Evolutionary conservation across 2,329 filamentous ascomycete species (phyloP), one percentile per base, ranked within the genome.

Genomic region (Pestalotiopsis sp.): DNA sequence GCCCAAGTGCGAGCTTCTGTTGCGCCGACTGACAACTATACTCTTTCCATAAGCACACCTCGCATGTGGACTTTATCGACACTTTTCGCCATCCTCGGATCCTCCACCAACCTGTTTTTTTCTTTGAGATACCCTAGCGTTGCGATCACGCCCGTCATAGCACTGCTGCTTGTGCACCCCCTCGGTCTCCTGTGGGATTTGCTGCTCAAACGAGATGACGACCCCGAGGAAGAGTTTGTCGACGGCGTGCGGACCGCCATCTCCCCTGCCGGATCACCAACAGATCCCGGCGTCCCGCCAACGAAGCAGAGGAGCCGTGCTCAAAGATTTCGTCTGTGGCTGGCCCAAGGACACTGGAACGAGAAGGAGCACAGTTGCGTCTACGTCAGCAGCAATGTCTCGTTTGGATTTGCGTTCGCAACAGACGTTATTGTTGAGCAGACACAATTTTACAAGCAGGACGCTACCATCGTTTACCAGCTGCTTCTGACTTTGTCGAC

Each of bases 391-490:
- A 95, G 93, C 81, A 96, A 96, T 77, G 93, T 96, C 57, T 94
- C 93, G 23, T 96, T 96, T 78, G 93, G 93, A 2, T 96, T 96
- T 80, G 93, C 93, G 31, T 96, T 96, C 80, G 93, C 93, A 7
- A 96, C 93, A 36, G 93, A 96, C 82, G 92, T 96, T 69, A 96
- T 97, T 73, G 93, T 97, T 66, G 93, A 97, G 79, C 94, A 97
- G 82, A 93, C 93, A 31, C 90, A 93, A 70, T 97, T 97, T 79
- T 97, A 97, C 80, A 90, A 93, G 66, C 94, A 97, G 78, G 88
- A 94, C 60, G 90, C 92, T 9, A 87, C 89, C 41, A 90, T 97
- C 59, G 78, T 87, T 11, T 97, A 97, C 76, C 93, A 97, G 79
- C 83, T 97, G 7, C 85, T 97, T 20, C 88, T 97, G 57, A 96